Conservation (phyloP, 441 rosid genomes). For the Daphne laureola region DNA sequence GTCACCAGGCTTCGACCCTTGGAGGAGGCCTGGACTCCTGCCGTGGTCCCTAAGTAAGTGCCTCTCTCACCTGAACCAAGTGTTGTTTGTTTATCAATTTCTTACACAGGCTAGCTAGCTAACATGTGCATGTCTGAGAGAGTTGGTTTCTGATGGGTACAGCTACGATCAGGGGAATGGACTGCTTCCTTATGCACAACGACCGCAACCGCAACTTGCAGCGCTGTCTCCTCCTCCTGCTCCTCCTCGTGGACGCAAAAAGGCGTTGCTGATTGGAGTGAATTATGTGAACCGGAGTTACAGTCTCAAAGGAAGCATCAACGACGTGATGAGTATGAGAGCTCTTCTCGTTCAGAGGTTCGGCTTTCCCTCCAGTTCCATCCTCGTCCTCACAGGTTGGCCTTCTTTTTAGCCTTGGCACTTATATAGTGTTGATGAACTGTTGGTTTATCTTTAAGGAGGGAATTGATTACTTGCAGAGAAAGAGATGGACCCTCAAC, state of each 20-base stretch:
- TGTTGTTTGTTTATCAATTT: not conserved
- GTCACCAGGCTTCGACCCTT: constrained; percentile 29
- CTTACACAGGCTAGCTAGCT: not conserved
- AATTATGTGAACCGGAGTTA: constrained; percentile 41
- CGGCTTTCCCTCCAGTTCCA: constrained; percentile 49
- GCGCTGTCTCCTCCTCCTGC: constrained; percentile 31
- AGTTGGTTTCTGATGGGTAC: not conserved
- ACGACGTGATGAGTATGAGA: constrained; percentile 59
- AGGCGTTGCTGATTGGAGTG: constrained; percentile 61
- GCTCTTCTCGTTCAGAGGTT: constrained; percentile 41
- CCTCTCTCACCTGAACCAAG: constrained; percentile 2
- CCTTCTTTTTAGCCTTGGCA: too few species aligned
- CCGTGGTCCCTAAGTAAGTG: constrained; percentile 1
- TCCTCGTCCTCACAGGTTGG: constrained; percentile 54
- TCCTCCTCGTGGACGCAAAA: constrained; percentile 37
- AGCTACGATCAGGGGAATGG: not conserved
- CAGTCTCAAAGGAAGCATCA: constrained; percentile 53
- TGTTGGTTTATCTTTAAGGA: not conserved
- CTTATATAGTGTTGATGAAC: not conserved
- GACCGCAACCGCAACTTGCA: constrained; percentile 11
- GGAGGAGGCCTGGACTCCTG: constrained; percentile 15
- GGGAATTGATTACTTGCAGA: constrained; percentile 28
- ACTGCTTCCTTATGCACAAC: constrained; percentile 3
- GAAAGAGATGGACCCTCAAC: constrained; percentile 39
- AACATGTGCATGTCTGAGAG: not conserved